Percentiles rank a stretch among this genome's conserved stretches.
Conservation (phyloP, 2,329 filamentous ascomycete species). For the Xylariaceae sp. region DNA sequence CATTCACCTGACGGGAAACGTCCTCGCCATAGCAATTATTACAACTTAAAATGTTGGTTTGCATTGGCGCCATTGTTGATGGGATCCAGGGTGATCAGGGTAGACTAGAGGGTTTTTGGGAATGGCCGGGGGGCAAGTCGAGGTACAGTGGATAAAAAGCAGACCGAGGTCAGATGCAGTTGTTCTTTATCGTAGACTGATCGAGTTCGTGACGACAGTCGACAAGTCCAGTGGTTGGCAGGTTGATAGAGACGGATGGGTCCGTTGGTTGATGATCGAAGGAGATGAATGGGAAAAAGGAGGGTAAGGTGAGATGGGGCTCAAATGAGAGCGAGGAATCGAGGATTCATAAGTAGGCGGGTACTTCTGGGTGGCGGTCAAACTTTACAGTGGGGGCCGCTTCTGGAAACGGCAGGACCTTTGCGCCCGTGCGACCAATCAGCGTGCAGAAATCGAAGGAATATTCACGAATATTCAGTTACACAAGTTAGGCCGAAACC, state of each 20-base stretch:
- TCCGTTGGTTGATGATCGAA: not conserved
- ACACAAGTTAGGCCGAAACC: not conserved
- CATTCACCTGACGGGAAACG: slow-evolving; percentile 60
- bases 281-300: not conserved
- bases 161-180: not conserved
- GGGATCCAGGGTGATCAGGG: slow-evolving; percentile 28
- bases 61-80: slow-evolving; percentile 61
- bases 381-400: slow-evolving; percentile 1
- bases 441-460: not conserved
- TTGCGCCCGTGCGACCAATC: not conserved
- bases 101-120: not conserved
- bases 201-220: not conserved
- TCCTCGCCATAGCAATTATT: slow-evolving; percentile 75
- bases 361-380: slow-evolving; percentile 16
- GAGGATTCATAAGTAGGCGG: not conserved
- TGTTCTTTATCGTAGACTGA: not conserved
- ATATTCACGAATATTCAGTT: not conserved
- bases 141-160: not conserved
- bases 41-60: slow-evolving; percentile 63
- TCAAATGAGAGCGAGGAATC: slow-evolving; percentile 9
- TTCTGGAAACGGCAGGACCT: slow-evolving; percentile 15
- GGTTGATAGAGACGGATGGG: not conserved
- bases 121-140: not conserved
- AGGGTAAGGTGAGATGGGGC: slow-evolving; percentile 6
- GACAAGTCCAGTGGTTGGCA: not conserved